These are phyloP conservation scores for Chloris gayana DNA, from an alignment of 176 grass and related monocot genomes.

Conservation along the genomic window DNA sequence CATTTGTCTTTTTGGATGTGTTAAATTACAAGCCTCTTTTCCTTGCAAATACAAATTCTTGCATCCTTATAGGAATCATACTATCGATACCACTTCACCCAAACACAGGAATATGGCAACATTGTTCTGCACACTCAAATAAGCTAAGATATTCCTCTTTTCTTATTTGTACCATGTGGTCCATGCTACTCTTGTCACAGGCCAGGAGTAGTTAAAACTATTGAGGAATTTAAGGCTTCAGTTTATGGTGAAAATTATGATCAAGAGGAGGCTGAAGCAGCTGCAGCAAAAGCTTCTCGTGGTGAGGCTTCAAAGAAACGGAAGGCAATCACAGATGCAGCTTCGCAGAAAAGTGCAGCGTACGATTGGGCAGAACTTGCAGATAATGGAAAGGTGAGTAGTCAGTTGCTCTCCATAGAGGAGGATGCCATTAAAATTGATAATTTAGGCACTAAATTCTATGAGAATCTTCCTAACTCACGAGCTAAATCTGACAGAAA, in stretches of 20 bases:
- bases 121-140: slow-evolving; percentile 16
- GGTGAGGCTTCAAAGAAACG: slow-evolving; percentile 72
- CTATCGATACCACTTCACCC: slow-evolving; percentile 13
- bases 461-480: slow-evolving; percentile 7
- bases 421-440: not conserved
- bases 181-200: slow-evolving; percentile 45
- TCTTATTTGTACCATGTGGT: slow-evolving; percentile 16
- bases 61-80: not conserved
- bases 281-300: slow-evolving; percentile 43
- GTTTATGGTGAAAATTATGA: slow-evolving; percentile 91
- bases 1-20: slow-evolving; percentile 28
- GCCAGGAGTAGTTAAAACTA: slow-evolving; percentile 64
- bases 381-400: slow-evolving; percentile 78
- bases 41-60: slow-evolving; percentile 28
- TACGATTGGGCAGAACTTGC: slow-evolving; percentile 89
- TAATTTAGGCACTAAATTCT: not conserved
- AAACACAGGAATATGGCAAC: slow-evolving; percentile 15
- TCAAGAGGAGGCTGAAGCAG: slow-evolving; percentile 71
- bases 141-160: slow-evolving; percentile 3
- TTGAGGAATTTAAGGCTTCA: slow-evolving; percentile 78
- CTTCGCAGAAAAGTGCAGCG: slow-evolving; percentile 48
- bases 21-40: not conserved
- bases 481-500: slow-evolving; percentile 7
- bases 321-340: slow-evolving; percentile 66
- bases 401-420: not conserved